Evolutionary conservation across 345 rosid genomes (phyloP), one percentile per base, ranked within the genome.

Genomic region (Atalantia buxifolia): DNA sequence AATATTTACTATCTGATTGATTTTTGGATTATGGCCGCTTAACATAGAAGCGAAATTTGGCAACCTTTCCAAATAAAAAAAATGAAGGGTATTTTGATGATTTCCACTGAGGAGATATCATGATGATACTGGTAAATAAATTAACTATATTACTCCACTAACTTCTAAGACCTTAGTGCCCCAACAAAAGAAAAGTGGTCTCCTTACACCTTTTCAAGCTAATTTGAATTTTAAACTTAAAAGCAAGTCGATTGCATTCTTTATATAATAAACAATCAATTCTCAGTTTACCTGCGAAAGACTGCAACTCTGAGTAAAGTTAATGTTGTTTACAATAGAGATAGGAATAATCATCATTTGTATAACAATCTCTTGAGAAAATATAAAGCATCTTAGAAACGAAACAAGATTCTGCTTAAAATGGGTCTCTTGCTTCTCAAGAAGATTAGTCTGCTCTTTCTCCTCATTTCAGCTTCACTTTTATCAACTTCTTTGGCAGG

Each of bases 131-230:
- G 74, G 82, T 56, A 69, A 31, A 50, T 76, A 67, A 80, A 76
- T 25, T 28, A 81, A 66, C 2, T n/a, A 56, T 36, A 73, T 76
- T 80, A 80, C 79, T 79, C 86, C 87, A 86, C 91, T 86, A 86
- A 88, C 89, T 79, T 81, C 79, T 50, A 80, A 85, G 91, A 86
- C 89, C 89, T 85, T 85, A 85, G 85, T 84, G 90, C 89, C 81
- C 88, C 86, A 85, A 88, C 92, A 87, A 88, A 38, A 81, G 85
- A 81, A 89, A 88, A 85, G 91, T 85, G 87, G 90, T 79, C 82
- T 86, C 71, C 81, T 85, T 75, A 81, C 80, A 74, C 83, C 81
- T 90, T 90, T 85, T 78, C 72, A 50, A 59, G 72, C 33, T 48
- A 27, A 14, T 60, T 81, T 84, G 14, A 25, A 85, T 79, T 77